Evolutionary conservation across 2,329 filamentous ascomycete species (phyloP), one percentile per base, ranked within the genome.

Genomic region (Penicillium sp.): DNA sequence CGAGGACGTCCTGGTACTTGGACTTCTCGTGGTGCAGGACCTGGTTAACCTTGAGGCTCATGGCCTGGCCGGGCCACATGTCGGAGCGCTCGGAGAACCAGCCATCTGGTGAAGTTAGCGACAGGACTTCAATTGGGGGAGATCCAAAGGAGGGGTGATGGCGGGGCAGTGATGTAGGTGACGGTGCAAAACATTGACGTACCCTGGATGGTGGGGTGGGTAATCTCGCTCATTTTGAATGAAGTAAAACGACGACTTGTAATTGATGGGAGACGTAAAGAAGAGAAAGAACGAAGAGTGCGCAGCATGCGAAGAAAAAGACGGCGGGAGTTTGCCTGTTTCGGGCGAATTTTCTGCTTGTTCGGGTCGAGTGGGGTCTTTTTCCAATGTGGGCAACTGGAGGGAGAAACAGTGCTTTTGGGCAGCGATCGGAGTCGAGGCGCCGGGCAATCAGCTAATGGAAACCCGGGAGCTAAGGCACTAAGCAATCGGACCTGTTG

Each of bases 31-130:
- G 92, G 83, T 96, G 92, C 58, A 99, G 82, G 70, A 99, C 87
- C 81, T 96, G 90, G 76, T 99, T 92, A 77, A 99, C 94, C 78
- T 89, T 91, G 73, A 96, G 87, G 65, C 89, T 96, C 92, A 97
- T 97, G 74, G 94, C 94, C 81, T 97, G 94, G 74, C 94, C 90
- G 58, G 94, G 92, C 94, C 94, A 99, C 92, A 99, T 97, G 72
- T 94, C 81, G 66, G 89, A 95, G 79, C 96, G 92, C 81, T 99
- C 94, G 76, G 91, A 89, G 88, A 99, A 99, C 94, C 94, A 99
- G 80, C 92, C 94, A 96, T 97, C 94, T 96, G 50, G 20, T 51
- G 40, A 30, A 44, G 36, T 28, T 45, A 40, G 41, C 25, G 42
- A 48, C 18, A 9, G 31, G 10, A 9, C 7, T 38, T 38, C 42